phyloP scores from a whole-genome alignment of 352 stramenopile genomes.

The Pythium guiyangense region DNA sequence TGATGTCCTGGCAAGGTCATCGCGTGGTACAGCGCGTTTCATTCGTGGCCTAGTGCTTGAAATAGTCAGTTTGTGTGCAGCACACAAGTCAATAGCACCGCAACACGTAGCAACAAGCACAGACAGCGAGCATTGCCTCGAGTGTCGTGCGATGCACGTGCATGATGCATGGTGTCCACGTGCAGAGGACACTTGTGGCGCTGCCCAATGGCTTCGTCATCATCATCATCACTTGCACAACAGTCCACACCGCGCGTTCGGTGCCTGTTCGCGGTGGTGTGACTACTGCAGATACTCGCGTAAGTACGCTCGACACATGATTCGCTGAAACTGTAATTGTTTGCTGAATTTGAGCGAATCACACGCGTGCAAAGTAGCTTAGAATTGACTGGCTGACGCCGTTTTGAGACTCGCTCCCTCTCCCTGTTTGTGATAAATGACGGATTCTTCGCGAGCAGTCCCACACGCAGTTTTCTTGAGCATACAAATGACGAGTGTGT shows the following conservation, averaged over 20 bases:
- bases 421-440: constrained; percentile 4
- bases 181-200: too few species aligned
- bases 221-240: too few species aligned
- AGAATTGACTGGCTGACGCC: constrained; percentile 25
- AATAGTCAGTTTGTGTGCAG: too few species aligned
- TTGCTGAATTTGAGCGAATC: constrained; percentile 4
- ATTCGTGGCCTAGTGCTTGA: too few species aligned
- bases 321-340: constrained; percentile 1
- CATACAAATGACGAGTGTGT: background rate
- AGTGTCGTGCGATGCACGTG: too few species aligned
- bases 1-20: too few species aligned
- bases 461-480: background rate
- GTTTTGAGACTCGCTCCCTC: constrained; percentile 6
- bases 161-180: too few species aligned
- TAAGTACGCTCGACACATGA: background rate
- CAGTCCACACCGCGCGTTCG: background rate
- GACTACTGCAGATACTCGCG: background rate
- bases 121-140: too few species aligned
- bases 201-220: background rate
- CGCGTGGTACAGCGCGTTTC: too few species aligned
- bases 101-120: too few species aligned
- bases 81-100: too few species aligned
- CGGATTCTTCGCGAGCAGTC: constrained; percentile 4
- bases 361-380: background rate
- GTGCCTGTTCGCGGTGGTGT: background rate